Conservation (phyloP, 441 rosid species). For the Theobroma grandiflorum region DNA sequence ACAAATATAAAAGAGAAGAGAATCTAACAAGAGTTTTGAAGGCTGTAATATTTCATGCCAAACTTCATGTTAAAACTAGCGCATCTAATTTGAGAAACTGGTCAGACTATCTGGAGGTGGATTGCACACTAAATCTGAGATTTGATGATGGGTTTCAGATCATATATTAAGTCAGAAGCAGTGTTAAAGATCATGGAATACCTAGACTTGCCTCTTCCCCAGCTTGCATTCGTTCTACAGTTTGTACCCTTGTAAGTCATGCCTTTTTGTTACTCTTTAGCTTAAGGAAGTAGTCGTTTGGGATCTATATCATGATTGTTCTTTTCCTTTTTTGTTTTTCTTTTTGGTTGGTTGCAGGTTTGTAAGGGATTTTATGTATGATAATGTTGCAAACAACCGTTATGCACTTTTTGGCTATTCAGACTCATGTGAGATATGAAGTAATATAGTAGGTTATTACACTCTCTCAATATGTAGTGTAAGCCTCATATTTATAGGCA, state of each 20-base stretch:
- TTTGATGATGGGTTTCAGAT: conserved; percentile 51
- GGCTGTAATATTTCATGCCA: neutral
- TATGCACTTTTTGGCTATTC: conserved; percentile 80
- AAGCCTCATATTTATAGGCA: no score
- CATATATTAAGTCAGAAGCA: conserved; percentile 87
- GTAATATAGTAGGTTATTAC: neutral
- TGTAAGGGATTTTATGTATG: conserved; percentile 73
- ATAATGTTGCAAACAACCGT: conserved; percentile 81
- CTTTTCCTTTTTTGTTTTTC: neutral
- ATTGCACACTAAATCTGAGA: neutral
- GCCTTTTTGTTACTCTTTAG: neutral
- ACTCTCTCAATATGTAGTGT: neutral
- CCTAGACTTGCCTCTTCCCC: conserved; percentile 87
- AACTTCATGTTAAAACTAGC: neutral
- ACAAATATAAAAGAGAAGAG: neutral
- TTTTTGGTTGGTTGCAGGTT: conserved; percentile 53
- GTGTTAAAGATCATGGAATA: conserved; percentile 90
- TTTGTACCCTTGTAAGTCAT: conserved; percentile 76
- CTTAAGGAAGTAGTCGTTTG: neutral
- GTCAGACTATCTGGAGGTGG: neutral
- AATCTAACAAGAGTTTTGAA: neutral
- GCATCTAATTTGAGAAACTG: neutral
- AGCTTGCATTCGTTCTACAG: conserved; percentile 73
- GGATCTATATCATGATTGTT: conserved; percentile 15
- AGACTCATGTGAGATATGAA: conserved; percentile 78